Conservation (phyloP, 371 early-diverging fungal genomes). For the Cokeromyces recurvatus region DNA sequence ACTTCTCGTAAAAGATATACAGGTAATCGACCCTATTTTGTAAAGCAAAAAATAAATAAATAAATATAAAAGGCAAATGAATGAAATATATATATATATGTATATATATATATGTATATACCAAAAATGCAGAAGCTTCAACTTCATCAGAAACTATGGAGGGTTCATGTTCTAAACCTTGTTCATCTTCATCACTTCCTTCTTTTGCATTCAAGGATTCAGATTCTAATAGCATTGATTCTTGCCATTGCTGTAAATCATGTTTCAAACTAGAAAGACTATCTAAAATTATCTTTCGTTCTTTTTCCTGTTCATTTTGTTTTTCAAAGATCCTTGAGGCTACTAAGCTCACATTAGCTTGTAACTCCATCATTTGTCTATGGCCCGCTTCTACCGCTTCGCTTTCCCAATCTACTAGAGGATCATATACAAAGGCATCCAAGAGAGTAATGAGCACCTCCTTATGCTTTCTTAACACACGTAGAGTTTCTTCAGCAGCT, state of each 20-base stretch:
- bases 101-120: neutral
- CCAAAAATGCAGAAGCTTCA: no score
- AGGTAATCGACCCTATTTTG: conserved; percentile 10
- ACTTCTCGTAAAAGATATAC: conserved; percentile 14
- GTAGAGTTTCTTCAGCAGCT: conserved; percentile 68
- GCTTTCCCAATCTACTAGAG: conserved; percentile 65
- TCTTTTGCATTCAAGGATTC: conserved; percentile 15
- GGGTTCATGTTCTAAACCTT: neutral
- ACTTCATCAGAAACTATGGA: neutral
- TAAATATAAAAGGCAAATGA: no score
- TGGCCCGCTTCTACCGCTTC: conserved; percentile 37
- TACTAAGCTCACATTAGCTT: conserved; percentile 31
- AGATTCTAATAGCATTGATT: conserved; percentile 13
- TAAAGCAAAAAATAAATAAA: neutral
- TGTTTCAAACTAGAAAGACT: conserved; percentile 9
- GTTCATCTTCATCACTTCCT: conserved; percentile 7
- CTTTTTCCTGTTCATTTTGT: conserved; percentile 19
- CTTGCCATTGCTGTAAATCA: conserved; percentile 22
- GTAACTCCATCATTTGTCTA: conserved; percentile 36
- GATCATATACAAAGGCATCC: conserved; percentile 94
- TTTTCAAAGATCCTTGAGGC: conserved; percentile 35
- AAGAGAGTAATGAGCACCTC: conserved; percentile 83
- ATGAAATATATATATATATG: no score
- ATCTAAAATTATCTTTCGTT: conserved; percentile 6
- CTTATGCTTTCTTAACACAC: conserved; percentile 73